These are phyloP conservation scores for Russula foetens DNA, from an alignment of 768 basidiomycete genomes.

Conservation along the genomic window DNA sequence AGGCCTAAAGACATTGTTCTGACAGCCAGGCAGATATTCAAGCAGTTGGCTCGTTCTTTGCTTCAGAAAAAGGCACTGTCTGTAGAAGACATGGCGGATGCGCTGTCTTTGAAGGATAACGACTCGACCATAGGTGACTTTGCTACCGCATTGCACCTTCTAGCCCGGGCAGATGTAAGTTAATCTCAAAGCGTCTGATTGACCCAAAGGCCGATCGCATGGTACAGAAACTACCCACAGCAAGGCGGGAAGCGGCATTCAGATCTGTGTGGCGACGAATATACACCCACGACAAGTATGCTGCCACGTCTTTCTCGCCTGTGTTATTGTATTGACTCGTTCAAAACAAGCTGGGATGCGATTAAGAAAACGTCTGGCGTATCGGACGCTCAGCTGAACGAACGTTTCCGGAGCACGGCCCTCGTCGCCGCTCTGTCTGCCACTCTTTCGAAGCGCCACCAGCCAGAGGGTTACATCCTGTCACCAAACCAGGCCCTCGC, in stretches of 20 bases:
- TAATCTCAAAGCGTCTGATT: background rate
- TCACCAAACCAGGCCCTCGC: slow-evolving; percentile 50
- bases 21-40: slow-evolving; percentile 48
- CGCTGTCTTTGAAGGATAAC: slow-evolving; percentile 83
- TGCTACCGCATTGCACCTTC: slow-evolving; percentile 58
- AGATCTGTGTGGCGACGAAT: slow-evolving; percentile 81
- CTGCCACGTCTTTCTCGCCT: background rate
- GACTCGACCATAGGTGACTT: slow-evolving; percentile 49
- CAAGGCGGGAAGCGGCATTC: slow-evolving; percentile 59
- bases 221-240: slow-evolving; percentile 61
- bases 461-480: slow-evolving; percentile 43
- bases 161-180: slow-evolving; percentile 46
- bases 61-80: slow-evolving; percentile 68
- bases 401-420: slow-evolving; percentile 65
- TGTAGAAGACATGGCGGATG: slow-evolving; percentile 75
- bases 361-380: slow-evolving; percentile 69
- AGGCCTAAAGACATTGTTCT: slow-evolving; percentile 14
- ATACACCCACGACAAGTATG: slow-evolving; percentile 81
- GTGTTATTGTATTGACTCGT: background rate
- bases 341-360: slow-evolving; percentile 59
- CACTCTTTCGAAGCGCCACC: slow-evolving; percentile 34
- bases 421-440: slow-evolving; percentile 58
- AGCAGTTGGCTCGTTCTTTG: slow-evolving; percentile 55
- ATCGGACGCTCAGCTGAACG: slow-evolving; percentile 68
- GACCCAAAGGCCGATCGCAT: background rate